Base-by-base conservation (phyloP, 805 yeast genomes). In the Starmerella etchellsii region DNA sequence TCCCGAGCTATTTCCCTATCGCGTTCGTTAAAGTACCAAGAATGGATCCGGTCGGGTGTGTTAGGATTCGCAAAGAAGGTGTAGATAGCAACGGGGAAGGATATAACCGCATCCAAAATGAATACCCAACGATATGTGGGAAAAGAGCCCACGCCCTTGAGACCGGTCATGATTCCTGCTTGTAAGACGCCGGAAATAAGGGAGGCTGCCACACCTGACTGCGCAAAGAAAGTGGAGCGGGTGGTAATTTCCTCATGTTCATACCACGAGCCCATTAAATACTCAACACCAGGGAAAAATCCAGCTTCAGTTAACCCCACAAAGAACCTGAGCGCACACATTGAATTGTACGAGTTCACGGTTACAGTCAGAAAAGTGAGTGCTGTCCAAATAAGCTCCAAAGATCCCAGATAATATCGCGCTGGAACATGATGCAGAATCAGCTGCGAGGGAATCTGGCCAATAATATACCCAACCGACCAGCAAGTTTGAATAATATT, bases 181-280 rank as follows among this genome's bases (percentile, higher is more conserved):
- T 72, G 78, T 30, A 74, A 62, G 43, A 73, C 71, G 36, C 81
- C 78, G 0, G 79, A 65, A n/a, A 78, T 70, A 48, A 76, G 65
- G 31, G 48, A 32, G 1, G 62, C 65, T 2, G 59, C 57, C 2
- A 46, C 49, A 6, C 58, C 58, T 8, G 60, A 57, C 18, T 40
- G 37, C 4, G 55, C 53, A 37, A 53, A 58, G 22, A 59, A 34
- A 10, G 59, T 50, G 3, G 58, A 41, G 26, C 63, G 49, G 25
- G 53, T 57, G 24, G 55, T 47, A 25, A 59, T 37, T 34, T 59
- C 63, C 15, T 50, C 49, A 15, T 49, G 43, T 14, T 51, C 51
- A 33, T 59, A 59, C 60, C 61, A 59, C 3, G 49, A 41, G 22
- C 60, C 60, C 16, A 59, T 39, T 18, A 57, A 37, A 34, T 45